Conservation (phyloP, 306 rosid genomes). For the Echinosophora koreensis region DNA sequence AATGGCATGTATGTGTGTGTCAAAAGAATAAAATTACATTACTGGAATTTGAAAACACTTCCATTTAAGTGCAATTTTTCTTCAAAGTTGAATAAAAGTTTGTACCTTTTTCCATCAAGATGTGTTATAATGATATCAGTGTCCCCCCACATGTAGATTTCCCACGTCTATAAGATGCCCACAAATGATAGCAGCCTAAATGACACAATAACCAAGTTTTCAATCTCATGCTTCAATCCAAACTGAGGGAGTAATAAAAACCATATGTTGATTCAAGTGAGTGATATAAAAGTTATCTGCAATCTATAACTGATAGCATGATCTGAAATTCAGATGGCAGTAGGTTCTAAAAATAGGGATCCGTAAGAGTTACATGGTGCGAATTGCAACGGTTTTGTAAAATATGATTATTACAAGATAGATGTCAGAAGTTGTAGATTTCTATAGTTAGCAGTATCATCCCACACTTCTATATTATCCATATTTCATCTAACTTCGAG, state of each 20-base stretch:
- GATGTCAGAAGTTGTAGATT: neutral
- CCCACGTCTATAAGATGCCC: conserved; percentile 94
- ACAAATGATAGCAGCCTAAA: conserved; percentile 75
- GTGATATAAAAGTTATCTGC: conserved; percentile 23
- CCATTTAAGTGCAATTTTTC: conserved; percentile 11
- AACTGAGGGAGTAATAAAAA: conserved; percentile 3
- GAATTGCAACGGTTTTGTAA: too few species aligned
- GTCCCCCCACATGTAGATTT: conserved; percentile 94
- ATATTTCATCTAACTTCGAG: too few species aligned
- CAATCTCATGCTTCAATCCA: conserved; percentile 23
- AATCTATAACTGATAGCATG: conserved; percentile 24
- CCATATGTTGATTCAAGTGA: conserved; percentile 20
- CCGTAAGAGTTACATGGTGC: too few species aligned
- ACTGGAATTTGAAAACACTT: neutral
- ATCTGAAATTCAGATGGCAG: conserved; percentile 19
- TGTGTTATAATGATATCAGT: conserved; percentile 88
- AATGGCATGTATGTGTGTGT: too few species aligned
- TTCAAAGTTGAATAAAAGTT: conserved; percentile 25
- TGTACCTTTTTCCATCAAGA: conserved; percentile 87
- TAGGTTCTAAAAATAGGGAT: too few species aligned
- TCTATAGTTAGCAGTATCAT: too few species aligned
- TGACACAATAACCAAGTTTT: conserved; percentile 21
- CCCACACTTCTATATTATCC: too few species aligned
- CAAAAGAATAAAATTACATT: too few species aligned
- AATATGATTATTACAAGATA: neutral